Evolutionary conservation across 1,284 basidiomycete genomes (phyloP).

Genomic region (Golubevia sp.): DNA sequence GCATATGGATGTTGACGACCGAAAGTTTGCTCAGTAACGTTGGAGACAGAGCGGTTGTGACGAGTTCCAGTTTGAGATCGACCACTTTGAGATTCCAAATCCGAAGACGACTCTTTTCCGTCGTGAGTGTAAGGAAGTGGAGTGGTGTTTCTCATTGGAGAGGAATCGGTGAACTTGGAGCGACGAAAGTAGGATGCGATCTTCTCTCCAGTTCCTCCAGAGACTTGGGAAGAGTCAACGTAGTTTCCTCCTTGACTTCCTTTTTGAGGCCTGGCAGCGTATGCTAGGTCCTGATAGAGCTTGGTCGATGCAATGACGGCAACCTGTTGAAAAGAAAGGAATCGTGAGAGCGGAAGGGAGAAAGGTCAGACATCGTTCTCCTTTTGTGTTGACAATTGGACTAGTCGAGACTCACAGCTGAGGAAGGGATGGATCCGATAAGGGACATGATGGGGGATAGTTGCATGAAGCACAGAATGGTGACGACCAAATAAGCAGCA

Average conservation of each 20-base stretch:
- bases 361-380: no score
- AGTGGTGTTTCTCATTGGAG: no score
- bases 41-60: no score
- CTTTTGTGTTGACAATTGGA: no score
- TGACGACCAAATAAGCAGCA: conserved; percentile 5
- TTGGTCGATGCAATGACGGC: conserved; percentile 32
- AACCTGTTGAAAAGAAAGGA: no score
- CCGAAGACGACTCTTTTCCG: no score
- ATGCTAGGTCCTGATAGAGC: conserved; percentile 30
- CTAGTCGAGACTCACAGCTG: no score
- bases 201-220: neutral
- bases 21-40: no score
- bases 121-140: no score
- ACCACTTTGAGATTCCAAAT: no score
- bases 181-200: neutral
- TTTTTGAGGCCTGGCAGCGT: conserved; percentile 23
- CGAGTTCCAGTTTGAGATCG: no score
- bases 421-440: conserved; percentile 26
- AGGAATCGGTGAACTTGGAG: neutral
- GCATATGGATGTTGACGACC: neutral
- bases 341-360: no score
- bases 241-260: neutral
- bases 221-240: neutral
- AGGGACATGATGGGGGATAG: conserved; percentile 39
- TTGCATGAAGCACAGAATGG: conserved; percentile 4